phyloP scores from a whole-genome alignment of 768 basidiomycete genomes.

The Auriscalpium microsporum region DNA sequence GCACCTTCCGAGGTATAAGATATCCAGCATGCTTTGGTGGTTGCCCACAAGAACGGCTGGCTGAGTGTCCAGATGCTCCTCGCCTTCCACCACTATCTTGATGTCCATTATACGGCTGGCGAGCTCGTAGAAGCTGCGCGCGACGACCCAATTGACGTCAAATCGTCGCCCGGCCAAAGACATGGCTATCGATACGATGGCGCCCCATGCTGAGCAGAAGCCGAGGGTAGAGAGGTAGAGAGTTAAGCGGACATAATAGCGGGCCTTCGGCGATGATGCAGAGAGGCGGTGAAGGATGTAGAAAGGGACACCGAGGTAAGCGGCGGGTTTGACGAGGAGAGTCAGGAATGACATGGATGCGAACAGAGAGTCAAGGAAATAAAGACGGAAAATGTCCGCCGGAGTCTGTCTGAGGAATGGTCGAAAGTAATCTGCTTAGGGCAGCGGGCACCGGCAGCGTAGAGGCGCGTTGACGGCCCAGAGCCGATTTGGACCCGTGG shows the following conservation, averaged over 20 bases:
- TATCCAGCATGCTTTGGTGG: conserved; percentile 91
- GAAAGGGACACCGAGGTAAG: conserved; percentile 68
- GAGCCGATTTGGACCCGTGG: too few species aligned
- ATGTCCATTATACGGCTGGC: conserved; percentile 59
- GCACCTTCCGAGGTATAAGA: conserved; percentile 74
- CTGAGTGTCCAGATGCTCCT: conserved; percentile 63
- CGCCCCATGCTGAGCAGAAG: conserved; percentile 63
- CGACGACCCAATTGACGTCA: conserved; percentile 79
- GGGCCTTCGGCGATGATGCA: conserved; percentile 42
- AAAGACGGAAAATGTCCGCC: background rate
- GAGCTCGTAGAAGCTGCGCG: conserved; percentile 70
- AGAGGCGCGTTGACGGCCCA: too few species aligned
- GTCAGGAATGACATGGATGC: conserved; percentile 53
- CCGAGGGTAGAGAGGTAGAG: conserved; percentile 67
- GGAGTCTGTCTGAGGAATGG: background rate
- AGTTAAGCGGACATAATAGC: conserved; percentile 68
- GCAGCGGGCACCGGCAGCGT: background rate
- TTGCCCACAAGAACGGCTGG: conserved; percentile 79
- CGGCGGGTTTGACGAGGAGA: conserved; percentile 58
- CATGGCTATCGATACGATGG: conserved; percentile 59
- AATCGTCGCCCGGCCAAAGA: conserved; percentile 57
- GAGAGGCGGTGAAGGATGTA: conserved; percentile 57
- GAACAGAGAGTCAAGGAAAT: background rate
- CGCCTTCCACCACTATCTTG: conserved; percentile 73
- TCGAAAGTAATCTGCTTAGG: background rate